phyloP scores from a whole-genome alignment of 2,329 filamentous ascomycete species.

The Xylaria sp. region DNA sequence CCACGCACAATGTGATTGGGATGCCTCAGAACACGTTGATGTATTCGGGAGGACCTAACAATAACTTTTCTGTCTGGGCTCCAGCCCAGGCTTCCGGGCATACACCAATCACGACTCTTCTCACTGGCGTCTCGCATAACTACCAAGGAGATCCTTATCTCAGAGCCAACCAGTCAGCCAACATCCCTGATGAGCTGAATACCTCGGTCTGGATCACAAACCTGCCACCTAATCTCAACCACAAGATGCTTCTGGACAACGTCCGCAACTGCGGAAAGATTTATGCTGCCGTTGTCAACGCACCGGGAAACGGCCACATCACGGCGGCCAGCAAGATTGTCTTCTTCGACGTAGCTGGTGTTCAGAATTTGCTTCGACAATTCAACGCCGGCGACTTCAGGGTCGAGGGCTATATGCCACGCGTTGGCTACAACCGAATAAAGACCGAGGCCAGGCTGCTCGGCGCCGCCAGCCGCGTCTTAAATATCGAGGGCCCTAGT shows the following conservation, averaged over 20 bases:
- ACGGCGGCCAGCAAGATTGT: slow-evolving; percentile 54
- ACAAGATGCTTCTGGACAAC: slow-evolving; percentile 55
- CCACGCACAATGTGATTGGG: too few species aligned
- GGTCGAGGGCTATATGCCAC: slow-evolving; percentile 52
- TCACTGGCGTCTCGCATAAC: slow-evolving; percentile 33
- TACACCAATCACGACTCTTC: neutral
- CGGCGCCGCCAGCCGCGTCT: slow-evolving; percentile 56
- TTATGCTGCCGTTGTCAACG: slow-evolving; percentile 63
- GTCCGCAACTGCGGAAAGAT: slow-evolving; percentile 62
- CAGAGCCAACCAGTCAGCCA: slow-evolving; percentile 52
- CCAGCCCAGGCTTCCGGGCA: neutral
- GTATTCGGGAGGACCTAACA: neutral
- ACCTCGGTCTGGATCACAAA: slow-evolving; percentile 65
- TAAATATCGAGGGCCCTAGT: slow-evolving; percentile 60
- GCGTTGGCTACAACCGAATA: slow-evolving; percentile 61
- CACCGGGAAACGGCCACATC: slow-evolving; percentile 50
- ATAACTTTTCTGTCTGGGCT: neutral
- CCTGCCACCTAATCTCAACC: slow-evolving; percentile 57
- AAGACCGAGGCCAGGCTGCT: slow-evolving; percentile 49
- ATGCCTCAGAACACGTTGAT: neutral
- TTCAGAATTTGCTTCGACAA: slow-evolving; percentile 60
- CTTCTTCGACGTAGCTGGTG: slow-evolving; percentile 59
- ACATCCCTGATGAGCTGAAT: slow-evolving; percentile 55
- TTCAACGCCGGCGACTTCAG: slow-evolving; percentile 55
- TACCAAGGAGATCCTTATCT: slow-evolving; percentile 54